Percentiles rank a stretch among this genome's conserved stretches.
Conservation (phyloP, 495 filamentous ascomycete genomes). For the Peziza echinospora region DNA sequence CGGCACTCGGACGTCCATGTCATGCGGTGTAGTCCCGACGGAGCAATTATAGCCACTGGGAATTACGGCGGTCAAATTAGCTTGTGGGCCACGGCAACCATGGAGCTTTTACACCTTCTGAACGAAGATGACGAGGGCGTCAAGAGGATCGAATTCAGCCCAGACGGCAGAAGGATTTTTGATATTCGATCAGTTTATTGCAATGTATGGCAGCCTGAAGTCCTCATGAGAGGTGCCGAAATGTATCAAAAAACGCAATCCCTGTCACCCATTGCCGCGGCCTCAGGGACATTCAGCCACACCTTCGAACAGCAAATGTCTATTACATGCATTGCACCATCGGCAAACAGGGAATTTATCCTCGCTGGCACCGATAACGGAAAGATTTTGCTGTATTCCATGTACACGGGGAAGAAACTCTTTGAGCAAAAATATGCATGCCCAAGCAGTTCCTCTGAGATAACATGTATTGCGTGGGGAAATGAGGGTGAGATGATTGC, state of each 20-base stretch:
- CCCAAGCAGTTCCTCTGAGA: conserved; percentile 2
- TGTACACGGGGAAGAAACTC: conserved; percentile 1
- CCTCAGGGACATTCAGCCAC: not conserved
- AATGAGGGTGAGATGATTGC: conserved; percentile 3
- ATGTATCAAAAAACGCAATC: conserved; percentile 4
- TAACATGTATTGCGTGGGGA: conserved; percentile 6
- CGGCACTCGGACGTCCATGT: conserved; percentile 3
- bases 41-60: conserved; percentile 11
- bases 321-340: not conserved
- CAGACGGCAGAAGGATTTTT: conserved; percentile 13
- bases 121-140: conserved; percentile 4
- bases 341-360: not conserved
- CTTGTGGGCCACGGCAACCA: conserved; percentile 9
- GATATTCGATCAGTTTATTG: conserved; percentile 12
- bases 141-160: conserved; percentile 9
- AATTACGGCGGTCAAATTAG: conserved; percentile 11
- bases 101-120: conserved; percentile 11
- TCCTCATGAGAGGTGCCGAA: conserved; percentile 6
- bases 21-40: conserved; percentile 11
- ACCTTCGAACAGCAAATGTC: not conserved
- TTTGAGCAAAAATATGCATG: conserved; percentile 2
- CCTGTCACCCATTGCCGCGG: not conserved
- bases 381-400: conserved; percentile 2
- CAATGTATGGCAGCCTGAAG: conserved; percentile 17
- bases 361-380: conserved; percentile 6